Evolutionary conservation across 176 grass and related monocot species (phyloP), one percentile per base, ranked within the genome.

Genomic region (Avena sativa): DNA sequence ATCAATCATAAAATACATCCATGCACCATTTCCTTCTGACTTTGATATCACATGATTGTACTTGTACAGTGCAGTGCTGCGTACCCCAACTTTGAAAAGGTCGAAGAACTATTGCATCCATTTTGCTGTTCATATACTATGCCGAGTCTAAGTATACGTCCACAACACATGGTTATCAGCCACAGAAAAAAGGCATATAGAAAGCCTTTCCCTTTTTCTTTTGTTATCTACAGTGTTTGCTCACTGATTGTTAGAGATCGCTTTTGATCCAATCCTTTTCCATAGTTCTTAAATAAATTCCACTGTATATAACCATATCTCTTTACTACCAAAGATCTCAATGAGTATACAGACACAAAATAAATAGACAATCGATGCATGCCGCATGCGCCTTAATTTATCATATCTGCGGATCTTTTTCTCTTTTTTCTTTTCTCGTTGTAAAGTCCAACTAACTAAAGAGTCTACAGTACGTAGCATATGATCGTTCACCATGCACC

Each of bases 221-320:
- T 51, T 75, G 71, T 50, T 75, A 75, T 75, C 72, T 28, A 43
- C 40, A 75, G 13, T 12, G 72, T 4, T 16, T 50, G 21, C 6
- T 75, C 72, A 16, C 16, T 16, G 46, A 51, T 74, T 21, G 72
- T 75, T 75, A 15, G 13, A 76, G 23, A 32, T 11, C 13, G 49
- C 73, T 76, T 76, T 76, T 76, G 73, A 76, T 76, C 49, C 73
- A 53, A 16, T 2, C 73, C 14, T 76, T 76, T 76, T 43, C 38
- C 38, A 6, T 7, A 43, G 38, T 43, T 43, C 7, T 6, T 43
- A 43, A 43, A 43, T 43, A 43, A 6, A 43, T 43, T 7, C 1
- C 38, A 43, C 38, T 43, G 38, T 43, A 43, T 43, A 43, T 43
- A 43, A 43, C 38, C 38, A 43, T 43, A 43, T 43, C 38, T 43